Percentiles rank a stretch among this genome's conserved stretches.
Conservation (phyloP, 192 early-diverging fungal species). For the Backusella sp. region DNA sequence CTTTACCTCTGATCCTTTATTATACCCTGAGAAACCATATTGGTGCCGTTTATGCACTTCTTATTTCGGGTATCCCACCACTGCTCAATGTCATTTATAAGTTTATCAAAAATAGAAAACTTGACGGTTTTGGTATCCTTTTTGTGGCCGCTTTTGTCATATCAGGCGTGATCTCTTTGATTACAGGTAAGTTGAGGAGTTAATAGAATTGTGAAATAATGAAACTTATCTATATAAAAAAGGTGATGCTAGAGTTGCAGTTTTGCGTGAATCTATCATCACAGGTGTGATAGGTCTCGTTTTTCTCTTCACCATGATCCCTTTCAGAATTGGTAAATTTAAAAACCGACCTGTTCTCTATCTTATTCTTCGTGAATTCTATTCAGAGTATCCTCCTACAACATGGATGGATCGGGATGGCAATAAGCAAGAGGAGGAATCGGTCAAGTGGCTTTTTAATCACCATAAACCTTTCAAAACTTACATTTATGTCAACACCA, state of each 20-base stretch:
- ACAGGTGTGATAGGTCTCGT: not conserved
- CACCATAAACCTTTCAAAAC: not conserved
- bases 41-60: not conserved
- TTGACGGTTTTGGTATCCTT: not conserved
- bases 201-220: not conserved
- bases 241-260: not conserved
- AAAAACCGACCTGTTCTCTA: not conserved
- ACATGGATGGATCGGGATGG: not conserved
- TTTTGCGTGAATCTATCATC: not conserved
- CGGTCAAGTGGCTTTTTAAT: not conserved
- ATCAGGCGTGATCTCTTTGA: not conserved
- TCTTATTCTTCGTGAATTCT: not conserved
- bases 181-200: not conserved
- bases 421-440: not conserved
- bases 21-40: constrained; percentile 1
- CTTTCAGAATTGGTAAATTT: not conserved
- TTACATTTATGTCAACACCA: not conserved
- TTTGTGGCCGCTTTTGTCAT: not conserved
- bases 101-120: not conserved
- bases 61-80: not conserved
- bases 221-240: not conserved
- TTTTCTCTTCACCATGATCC: not conserved
- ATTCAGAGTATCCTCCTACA: not conserved
- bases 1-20: not conserved
- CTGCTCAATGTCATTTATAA: not conserved